Conservation (phyloP, 2,329 filamentous ascomycete species). For the Scedosporium boydii region DNA sequence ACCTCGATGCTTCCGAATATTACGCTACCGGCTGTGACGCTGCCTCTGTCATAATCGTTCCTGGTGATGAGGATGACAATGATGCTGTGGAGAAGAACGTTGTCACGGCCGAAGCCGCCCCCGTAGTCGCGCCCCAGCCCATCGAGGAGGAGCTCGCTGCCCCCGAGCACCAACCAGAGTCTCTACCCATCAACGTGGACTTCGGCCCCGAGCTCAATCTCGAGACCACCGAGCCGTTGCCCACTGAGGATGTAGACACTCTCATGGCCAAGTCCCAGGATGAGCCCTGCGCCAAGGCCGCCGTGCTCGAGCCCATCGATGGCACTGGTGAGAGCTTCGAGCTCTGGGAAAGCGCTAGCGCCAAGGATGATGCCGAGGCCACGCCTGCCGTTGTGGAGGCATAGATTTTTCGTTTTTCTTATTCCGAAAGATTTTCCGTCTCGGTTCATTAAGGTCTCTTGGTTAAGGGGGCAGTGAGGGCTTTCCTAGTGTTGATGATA, state of each 20-base stretch:
- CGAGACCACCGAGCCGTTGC: slow-evolving; percentile 8
- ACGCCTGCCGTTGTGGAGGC: not conserved
- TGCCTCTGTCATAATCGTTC: slow-evolving; percentile 50
- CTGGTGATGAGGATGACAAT: slow-evolving; percentile 46
- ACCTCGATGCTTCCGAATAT: slow-evolving; percentile 59
- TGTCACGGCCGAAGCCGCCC: too few species aligned
- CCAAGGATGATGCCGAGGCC: slow-evolving; percentile 44
- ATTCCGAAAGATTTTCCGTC: not conserved
- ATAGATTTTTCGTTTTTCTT: not conserved
- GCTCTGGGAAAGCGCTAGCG: slow-evolving; percentile 62
- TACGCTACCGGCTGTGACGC: slow-evolving; percentile 58
- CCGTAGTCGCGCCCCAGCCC: not conserved
- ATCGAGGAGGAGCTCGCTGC: not conserved
- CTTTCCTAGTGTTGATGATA: not conserved
- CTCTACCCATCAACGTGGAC: not conserved
- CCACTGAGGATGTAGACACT: slow-evolving; percentile 21
- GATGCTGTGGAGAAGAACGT: slow-evolving; percentile 9
- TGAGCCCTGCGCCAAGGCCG: slow-evolving; percentile 23
- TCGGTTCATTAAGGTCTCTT: not conserved
- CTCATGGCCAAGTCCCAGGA: slow-evolving; percentile 23
- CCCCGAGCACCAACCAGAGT: not conserved
- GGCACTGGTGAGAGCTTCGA: slow-evolving; percentile 53
- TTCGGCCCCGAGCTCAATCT: slow-evolving; percentile 13
- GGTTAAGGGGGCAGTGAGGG: not conserved
- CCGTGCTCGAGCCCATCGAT: slow-evolving; percentile 44